phyloP scores from a whole-genome alignment of 352 stramenopile genomes.

The Pythium graminicola region DNA sequence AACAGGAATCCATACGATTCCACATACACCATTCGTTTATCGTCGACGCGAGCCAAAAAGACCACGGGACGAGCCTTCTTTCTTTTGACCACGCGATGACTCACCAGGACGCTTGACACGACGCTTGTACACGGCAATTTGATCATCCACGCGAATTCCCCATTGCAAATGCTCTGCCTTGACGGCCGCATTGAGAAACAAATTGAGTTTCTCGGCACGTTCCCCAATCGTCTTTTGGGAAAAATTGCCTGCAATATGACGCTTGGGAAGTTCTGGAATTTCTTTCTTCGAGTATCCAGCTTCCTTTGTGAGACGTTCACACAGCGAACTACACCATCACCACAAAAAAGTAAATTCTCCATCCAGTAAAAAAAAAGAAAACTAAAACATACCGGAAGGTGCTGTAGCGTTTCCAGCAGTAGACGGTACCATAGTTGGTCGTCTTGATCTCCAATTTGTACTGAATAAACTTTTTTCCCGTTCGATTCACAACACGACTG shows the following conservation, averaged over 20 bases:
- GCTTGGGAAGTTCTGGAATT: conserved; percentile 78
- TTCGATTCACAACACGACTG: conserved; percentile 76
- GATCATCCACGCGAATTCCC: conserved; percentile 83
- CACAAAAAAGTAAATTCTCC: too few species aligned
- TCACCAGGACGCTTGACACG: conserved; percentile 59
- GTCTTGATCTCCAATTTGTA: conserved; percentile 88
- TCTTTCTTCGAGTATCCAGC: conserved; percentile 75
- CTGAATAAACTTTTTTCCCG: conserved; percentile 85
- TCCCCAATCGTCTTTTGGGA: conserved; percentile 75
- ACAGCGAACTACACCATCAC: conserved; percentile 63
- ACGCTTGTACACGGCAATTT: conserved; percentile 86
- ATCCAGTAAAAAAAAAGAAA: too few species aligned
- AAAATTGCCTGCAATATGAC: conserved; percentile 80
- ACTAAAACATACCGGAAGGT: conserved; percentile 72
- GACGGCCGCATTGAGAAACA: conserved; percentile 71
- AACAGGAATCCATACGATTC: conserved; percentile 2
- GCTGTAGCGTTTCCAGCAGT: conserved; percentile 86
- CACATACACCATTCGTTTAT: conserved; percentile 28
- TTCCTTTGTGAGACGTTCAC: conserved; percentile 82
- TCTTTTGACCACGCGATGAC: conserved; percentile 17
- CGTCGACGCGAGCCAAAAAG: conserved; percentile 62
- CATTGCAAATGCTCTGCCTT: conserved; percentile 80
- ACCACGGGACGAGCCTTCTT: conserved; percentile 24
- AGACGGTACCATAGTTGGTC: conserved; percentile 83
- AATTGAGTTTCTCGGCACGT: conserved; percentile 81